Base-by-base conservation (phyloP, 2,329 filamentous ascomycete species). In the Aspergillus jensenii region DNA sequence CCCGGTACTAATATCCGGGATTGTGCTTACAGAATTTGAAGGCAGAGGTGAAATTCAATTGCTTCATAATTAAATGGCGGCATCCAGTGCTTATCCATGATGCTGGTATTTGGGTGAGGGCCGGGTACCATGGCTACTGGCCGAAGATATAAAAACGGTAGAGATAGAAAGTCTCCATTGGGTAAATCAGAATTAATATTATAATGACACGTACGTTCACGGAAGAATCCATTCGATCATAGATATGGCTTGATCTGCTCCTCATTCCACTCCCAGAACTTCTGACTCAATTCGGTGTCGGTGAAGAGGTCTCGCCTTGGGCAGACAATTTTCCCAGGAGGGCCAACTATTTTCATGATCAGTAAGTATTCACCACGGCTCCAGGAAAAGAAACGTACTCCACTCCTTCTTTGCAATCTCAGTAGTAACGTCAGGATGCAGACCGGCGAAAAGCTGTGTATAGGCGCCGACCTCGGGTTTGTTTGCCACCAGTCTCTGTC, bases 381-480 rank as follows among this genome's bases (percentile, higher is more conserved):
- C 4, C 6, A 37, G 5, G 14, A 37, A n/a, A 15, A 1, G 6
- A 15, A 14, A 52, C 49, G 14, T 8, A 56, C 54, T 31, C 56
- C 56, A 58, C 45, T 27, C 45, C 4, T 33, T 53, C 15, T 25
- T 21, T 2, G n/a, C 8, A 11, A 44, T n/a, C n/a, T 54, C 44
- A 6, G 15, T 44, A 12, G 17, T 47, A 2, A 48, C 11, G 17
- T 48, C 52, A 7, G 33, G 21, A 12, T 25, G 21, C 8, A 62
- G 21, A 0, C 61, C 64, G 9, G 61, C 61, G 39, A 41, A 67
- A n/a, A 66, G 59, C 52, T 67, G 64, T 11, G 65, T 67, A 27
- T 67, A 67, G 2, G 65, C 64, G 5, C 64, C 64, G 15, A 52
- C 54, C 7, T 61, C 53, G 12, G 56, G 40, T 31, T 37, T 53